Conservation (phyloP, 2,329 filamentous ascomycete genomes). For the Pseudocercospora fijiensis region DNA sequence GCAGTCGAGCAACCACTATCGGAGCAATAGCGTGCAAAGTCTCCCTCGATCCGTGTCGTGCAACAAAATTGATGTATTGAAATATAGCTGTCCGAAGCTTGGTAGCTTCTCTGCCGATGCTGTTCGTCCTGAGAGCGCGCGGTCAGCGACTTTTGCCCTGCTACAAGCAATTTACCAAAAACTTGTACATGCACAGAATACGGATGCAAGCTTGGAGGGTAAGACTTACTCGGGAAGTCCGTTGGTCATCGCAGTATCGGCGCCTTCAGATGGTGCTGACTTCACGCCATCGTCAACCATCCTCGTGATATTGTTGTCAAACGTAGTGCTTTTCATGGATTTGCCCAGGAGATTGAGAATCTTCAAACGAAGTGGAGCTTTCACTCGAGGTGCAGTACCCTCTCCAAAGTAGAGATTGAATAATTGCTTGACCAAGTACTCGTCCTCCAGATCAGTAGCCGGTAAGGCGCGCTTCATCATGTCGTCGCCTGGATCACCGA, state of each 20-base stretch:
- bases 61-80: slow-evolving; percentile 82
- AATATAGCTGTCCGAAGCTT: slow-evolving; percentile 83
- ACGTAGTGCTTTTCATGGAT: slow-evolving; percentile 70
- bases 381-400: slow-evolving; percentile 49
- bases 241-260: slow-evolving; percentile 35
- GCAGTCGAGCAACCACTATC: slow-evolving; percentile 66
- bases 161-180: neutral
- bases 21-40: slow-evolving; percentile 66
- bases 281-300: slow-evolving; percentile 67
- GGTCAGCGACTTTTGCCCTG: slow-evolving; percentile 17
- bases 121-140: slow-evolving; percentile 39
- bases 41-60: slow-evolving; percentile 64
- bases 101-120: slow-evolving; percentile 67
- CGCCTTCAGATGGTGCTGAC: slow-evolving; percentile 32
- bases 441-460: slow-evolving; percentile 70
- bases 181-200: slow-evolving; percentile 23
- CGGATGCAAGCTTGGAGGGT: neutral
- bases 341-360: slow-evolving; percentile 74
- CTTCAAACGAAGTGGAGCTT: slow-evolving; percentile 72
- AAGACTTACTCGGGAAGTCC: slow-evolving; percentile 30
- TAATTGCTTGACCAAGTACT: slow-evolving; percentile 61
- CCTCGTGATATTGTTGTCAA: slow-evolving; percentile 65
- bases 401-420: slow-evolving; percentile 73
- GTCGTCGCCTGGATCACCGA: slow-evolving; percentile 84
- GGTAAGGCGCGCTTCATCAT: slow-evolving; percentile 74